Conservation (phyloP, 1,139 yeast genomes). For the Hemisphaericaspora xylofermentans region DNA sequence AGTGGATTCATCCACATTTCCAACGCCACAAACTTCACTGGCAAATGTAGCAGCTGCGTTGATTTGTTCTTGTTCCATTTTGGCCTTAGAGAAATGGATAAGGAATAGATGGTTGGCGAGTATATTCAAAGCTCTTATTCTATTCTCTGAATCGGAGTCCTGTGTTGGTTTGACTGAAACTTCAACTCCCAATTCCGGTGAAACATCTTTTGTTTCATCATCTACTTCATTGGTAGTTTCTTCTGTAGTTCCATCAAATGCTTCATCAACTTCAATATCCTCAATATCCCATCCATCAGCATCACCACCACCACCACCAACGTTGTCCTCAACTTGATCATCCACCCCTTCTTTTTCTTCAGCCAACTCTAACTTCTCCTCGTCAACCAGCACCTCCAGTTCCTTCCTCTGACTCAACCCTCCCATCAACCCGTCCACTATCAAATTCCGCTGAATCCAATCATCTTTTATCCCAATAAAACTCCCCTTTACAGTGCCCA, state of each 20-base stretch:
- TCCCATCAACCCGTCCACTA: neutral
- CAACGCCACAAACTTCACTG: constrained; percentile 4
- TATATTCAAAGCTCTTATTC: constrained; percentile 9
- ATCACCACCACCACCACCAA: neutral
- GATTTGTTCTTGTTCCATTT: constrained; percentile 10
- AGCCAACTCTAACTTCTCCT: neutral
- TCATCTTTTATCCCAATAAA: constrained; percentile 28
- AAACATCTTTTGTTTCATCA: no score
- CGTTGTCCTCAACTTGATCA: neutral
- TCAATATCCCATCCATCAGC: neutral
- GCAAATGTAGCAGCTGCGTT: constrained; percentile 1
- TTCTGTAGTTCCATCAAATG: neutral
- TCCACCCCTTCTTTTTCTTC: no score
- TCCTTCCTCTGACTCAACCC: no score
- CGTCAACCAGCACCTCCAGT: no score
- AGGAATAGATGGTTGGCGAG: constrained; percentile 28
- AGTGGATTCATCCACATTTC: constrained; percentile 17
- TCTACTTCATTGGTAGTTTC: neutral
- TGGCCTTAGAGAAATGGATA: constrained; percentile 21
- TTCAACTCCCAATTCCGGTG: no score
- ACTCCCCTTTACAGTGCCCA: constrained; percentile 13
- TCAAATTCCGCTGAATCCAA: constrained; percentile 21
- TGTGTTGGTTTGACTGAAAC: no score
- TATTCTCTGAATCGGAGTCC: neutral
- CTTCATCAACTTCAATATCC: neutral